Conservation (phyloP, 2,329 filamentous ascomycete genomes). For the Nannizziopsis arthrosporioides region DNA sequence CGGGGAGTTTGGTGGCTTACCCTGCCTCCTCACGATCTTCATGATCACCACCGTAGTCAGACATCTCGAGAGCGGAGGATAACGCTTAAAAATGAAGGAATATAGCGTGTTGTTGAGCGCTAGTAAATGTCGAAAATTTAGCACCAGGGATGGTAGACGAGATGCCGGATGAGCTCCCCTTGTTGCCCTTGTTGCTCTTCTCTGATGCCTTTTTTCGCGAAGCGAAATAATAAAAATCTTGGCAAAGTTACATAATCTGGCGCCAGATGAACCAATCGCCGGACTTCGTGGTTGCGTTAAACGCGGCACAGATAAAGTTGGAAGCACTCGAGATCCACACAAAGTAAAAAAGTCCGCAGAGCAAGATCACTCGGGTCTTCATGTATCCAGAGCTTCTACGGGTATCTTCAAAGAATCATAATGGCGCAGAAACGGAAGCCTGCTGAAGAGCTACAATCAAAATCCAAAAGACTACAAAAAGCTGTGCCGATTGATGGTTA, state of each 20-base stretch:
- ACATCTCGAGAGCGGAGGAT: slow-evolving; percentile 43
- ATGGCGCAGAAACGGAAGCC: slow-evolving; percentile 31
- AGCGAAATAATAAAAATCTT: slow-evolving; percentile 13
- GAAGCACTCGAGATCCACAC: slow-evolving; percentile 8
- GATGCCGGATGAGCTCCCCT: no score
- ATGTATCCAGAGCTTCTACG: not conserved
- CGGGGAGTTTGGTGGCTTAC: slow-evolving; percentile 34
- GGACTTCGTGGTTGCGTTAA: not conserved
- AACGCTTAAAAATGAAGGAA: slow-evolving; percentile 7
- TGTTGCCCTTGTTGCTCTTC: not conserved
- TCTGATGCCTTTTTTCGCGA: not conserved
- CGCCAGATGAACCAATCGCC: slow-evolving; percentile 6
- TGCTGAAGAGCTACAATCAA: slow-evolving; percentile 18
- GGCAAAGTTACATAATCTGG: not conserved
- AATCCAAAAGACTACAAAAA: slow-evolving; percentile 26
- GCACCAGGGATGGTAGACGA: not conserved
- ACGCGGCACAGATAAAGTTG: slow-evolving; percentile 10
- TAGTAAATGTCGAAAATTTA: not conserved
- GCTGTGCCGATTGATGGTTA: slow-evolving; percentile 19
- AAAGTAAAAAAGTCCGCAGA: slow-evolving; percentile 3
- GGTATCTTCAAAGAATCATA: not conserved
- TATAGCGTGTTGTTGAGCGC: not conserved
- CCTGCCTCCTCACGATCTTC: slow-evolving; percentile 49
- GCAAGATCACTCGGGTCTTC: no score
- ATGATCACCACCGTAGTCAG: slow-evolving; percentile 58